These are phyloP conservation scores for Spirogloea muscicola DNA, from an alignment of 139 green algal genomes.

Conservation along the genomic window DNA sequence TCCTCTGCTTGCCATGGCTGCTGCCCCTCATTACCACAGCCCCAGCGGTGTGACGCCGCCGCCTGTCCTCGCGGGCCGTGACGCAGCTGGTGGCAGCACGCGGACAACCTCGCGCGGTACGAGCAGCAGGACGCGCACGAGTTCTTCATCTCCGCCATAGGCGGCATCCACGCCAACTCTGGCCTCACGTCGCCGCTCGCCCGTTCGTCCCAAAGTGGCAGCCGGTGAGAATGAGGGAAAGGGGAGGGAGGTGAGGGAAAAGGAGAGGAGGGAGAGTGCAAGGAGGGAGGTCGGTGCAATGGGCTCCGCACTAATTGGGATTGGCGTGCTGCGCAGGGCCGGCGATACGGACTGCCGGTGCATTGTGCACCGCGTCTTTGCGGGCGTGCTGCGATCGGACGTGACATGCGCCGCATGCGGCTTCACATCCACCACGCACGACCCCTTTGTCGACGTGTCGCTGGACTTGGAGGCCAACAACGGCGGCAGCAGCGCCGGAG, in stretches of 20 bases:
- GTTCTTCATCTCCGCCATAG: conserved; percentile 75
- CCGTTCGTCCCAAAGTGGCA: not conserved
- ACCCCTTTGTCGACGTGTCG: conserved; percentile 79
- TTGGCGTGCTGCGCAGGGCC: not conserved
- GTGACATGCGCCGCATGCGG: conserved; percentile 76
- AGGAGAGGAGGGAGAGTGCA: too few relatives aligned
- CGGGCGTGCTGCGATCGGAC: conserved; percentile 73
- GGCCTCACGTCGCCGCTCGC: not conserved
- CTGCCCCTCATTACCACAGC: too few relatives aligned
- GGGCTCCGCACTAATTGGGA: not conserved
- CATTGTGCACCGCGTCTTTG: conserved; percentile 61
- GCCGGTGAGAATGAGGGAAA: too few relatives aligned
- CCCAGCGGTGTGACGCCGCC: too few relatives aligned
- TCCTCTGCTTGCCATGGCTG: too few relatives aligned
- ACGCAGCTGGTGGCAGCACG: conserved; percentile 71
- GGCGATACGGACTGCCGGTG: conserved; percentile 33
- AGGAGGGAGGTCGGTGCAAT: too few relatives aligned
- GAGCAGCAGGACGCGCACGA: conserved; percentile 89
- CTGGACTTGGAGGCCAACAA: conserved; percentile 62
- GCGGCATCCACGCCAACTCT: conserved; percentile 37
- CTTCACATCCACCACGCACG: conserved; percentile 70
- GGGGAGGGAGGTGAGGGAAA: too few relatives aligned
- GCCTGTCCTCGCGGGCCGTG: too few relatives aligned
- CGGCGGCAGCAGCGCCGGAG: conserved; percentile 3
- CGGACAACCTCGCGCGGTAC: conserved; percentile 66